Percentiles rank a stretch among this genome's conserved stretches.
Evolutionary conservation across 2,329 filamentous ascomycete genomes (phyloP).

Genomic region (Lachnellula hyalina): DNA sequence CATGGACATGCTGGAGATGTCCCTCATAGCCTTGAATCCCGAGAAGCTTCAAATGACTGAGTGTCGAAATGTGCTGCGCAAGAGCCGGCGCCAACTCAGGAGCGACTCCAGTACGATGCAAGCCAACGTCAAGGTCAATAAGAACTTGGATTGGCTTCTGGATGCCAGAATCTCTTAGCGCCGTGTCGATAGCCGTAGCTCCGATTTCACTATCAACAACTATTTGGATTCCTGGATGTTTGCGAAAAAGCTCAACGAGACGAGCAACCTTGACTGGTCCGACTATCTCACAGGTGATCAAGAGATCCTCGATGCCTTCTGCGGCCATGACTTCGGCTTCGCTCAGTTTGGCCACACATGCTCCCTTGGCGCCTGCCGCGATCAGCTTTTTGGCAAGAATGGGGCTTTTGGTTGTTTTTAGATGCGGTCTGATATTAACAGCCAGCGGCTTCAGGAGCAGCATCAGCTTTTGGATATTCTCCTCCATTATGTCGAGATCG

Average conservation of each 20-base stretch:
- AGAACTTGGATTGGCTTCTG: slow-evolving; percentile 37
- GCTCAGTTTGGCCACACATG: slow-evolving; percentile 47
- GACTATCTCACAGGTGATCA: slow-evolving; percentile 48
- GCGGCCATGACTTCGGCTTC: slow-evolving; percentile 40
- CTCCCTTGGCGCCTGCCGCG: slow-evolving; percentile 43
- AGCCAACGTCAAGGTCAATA: slow-evolving; percentile 46
- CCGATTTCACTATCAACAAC: slow-evolving; percentile 44
- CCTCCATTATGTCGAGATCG: slow-evolving; percentile 27
- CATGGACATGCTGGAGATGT: slow-evolving; percentile 47
- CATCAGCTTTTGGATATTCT: slow-evolving; percentile 8
- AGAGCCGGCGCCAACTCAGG: slow-evolving; percentile 37
- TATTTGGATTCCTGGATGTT: slow-evolving; percentile 36
- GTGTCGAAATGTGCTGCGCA: slow-evolving; percentile 34
- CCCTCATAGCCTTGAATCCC: slow-evolving; percentile 50
- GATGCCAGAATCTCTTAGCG: slow-evolving; percentile 34
- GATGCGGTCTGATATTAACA: slow-evolving; percentile 37
- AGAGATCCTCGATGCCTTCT: slow-evolving; percentile 42
- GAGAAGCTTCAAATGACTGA: slow-evolving; percentile 39
- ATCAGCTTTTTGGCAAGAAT: slow-evolving; percentile 40
- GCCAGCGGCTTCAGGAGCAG: not conserved
- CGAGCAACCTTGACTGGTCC: slow-evolving; percentile 41
- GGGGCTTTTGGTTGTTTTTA: slow-evolving; percentile 49
- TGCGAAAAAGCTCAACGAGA: slow-evolving; percentile 40
- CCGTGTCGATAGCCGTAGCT: slow-evolving; percentile 41
- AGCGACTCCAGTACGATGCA: slow-evolving; percentile 44